Percentiles rank a stretch among this genome's conserved stretches.
phyloP scores from a whole-genome alignment of 495 filamentous ascomycete genomes.

The Penicillium nucicola region DNA sequence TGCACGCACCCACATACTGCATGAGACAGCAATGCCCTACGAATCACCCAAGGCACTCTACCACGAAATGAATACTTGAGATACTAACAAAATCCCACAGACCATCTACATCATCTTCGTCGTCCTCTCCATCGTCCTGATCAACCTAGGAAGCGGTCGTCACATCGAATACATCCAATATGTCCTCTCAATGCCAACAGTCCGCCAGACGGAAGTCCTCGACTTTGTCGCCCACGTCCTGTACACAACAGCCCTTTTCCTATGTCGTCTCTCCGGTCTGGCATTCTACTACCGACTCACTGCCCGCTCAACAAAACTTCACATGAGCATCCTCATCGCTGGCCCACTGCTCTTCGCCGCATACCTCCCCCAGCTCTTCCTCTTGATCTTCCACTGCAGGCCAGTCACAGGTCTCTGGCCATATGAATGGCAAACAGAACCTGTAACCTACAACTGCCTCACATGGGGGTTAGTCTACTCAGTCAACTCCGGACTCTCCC shows the following conservation, averaged over 20 bases:
- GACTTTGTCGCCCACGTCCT: slow-evolving; percentile 46
- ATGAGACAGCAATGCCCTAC: background rate
- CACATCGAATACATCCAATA: slow-evolving; percentile 48
- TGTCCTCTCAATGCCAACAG: slow-evolving; percentile 32
- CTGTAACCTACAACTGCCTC: slow-evolving; percentile 32
- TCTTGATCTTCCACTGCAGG: slow-evolving; percentile 43
- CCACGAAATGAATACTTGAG: background rate
- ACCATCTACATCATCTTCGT: slow-evolving; percentile 35
- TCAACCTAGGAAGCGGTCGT: slow-evolving; percentile 43
- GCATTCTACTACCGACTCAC: slow-evolving; percentile 45
- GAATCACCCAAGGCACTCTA: no score
- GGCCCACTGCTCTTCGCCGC: slow-evolving; percentile 32
- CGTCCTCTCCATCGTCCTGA: slow-evolving; percentile 35
- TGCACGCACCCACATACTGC: slow-evolving; percentile 4
- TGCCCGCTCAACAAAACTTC: slow-evolving; percentile 28
- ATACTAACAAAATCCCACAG: slow-evolving; percentile 6
- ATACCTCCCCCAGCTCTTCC: slow-evolving; percentile 40
- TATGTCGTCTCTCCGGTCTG: slow-evolving; percentile 46
- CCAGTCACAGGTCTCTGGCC: slow-evolving; percentile 49
- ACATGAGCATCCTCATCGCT: slow-evolving; percentile 30
- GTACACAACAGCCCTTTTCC: slow-evolving; percentile 44
- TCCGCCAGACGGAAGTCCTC: slow-evolving; percentile 36
- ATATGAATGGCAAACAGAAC: slow-evolving; percentile 37
- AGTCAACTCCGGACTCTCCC: slow-evolving; percentile 39
- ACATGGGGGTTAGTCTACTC: slow-evolving; percentile 44